A percentile compares a stretch with the other conserved stretches of the same genome.
Conservation (phyloP, 2,329 filamentous ascomycete genomes). For the Lachnellula arida region DNA sequence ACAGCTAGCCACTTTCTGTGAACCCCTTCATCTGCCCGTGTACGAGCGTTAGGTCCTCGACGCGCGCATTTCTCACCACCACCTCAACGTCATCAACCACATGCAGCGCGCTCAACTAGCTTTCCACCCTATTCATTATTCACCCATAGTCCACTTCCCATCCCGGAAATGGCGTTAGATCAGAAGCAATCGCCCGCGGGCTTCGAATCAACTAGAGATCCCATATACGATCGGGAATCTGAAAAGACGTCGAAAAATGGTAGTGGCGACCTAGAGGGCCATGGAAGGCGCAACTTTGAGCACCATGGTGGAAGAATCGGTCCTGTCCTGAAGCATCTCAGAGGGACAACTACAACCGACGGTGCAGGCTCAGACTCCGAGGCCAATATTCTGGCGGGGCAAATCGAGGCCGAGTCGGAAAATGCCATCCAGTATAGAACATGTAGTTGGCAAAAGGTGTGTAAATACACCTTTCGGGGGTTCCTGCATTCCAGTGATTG, state of each 20-base stretch:
- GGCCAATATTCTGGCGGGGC: slow-evolving; percentile 45
- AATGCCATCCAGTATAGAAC: slow-evolving; percentile 87
- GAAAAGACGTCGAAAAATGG: slow-evolving; percentile 3
- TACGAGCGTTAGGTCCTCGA: slow-evolving; percentile 10
- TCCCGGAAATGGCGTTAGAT: slow-evolving; percentile 31
- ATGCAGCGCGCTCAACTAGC: slow-evolving; percentile 18
- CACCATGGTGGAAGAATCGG: slow-evolving; percentile 25
- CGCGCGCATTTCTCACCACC: slow-evolving; percentile 2
- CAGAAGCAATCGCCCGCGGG: slow-evolving; percentile 2
- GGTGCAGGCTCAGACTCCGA: slow-evolving; percentile 22
- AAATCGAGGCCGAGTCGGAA: slow-evolving; percentile 71
- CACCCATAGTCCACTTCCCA: slow-evolving; percentile 28
- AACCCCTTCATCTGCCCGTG: not conserved
- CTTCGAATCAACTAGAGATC: slow-evolving; percentile 4
- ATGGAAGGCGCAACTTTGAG: slow-evolving; percentile 5
- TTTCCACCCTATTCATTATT: slow-evolving; percentile 15
- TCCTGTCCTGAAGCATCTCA: slow-evolving; percentile 30
- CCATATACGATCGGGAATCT: not conserved
- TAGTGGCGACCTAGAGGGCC: slow-evolving; percentile 10
- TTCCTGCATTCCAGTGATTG: not conserved
- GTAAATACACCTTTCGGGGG: slow-evolving; percentile 14
- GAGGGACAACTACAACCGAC: slow-evolving; percentile 23
- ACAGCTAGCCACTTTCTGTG: not conserved
- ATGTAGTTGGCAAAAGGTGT: slow-evolving; percentile 85
- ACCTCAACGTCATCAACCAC: slow-evolving; percentile 3